Percentiles rank a stretch among this genome's conserved stretches.
These are phyloP conservation scores for Chaetomiaceae sp. DNA, from an alignment of 2,329 filamentous ascomycete species.

Conservation along the genomic window DNA sequence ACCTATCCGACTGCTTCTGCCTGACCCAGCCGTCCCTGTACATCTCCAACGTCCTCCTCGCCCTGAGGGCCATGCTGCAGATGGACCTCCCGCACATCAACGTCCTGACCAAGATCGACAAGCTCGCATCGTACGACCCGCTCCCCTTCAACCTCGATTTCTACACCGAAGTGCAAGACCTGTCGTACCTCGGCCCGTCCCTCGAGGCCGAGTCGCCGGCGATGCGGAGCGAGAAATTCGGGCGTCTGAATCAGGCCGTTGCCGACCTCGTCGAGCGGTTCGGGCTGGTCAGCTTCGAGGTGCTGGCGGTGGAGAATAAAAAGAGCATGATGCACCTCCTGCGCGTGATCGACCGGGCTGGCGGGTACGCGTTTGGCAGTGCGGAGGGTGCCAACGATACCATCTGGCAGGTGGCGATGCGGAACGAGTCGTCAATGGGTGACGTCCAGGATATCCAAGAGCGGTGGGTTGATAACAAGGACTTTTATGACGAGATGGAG, in stretches of 20 bases:
- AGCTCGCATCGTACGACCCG: slow-evolving; percentile 75
- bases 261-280: slow-evolving; percentile 85
- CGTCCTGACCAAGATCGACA: slow-evolving; percentile 96
- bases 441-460: slow-evolving; percentile 90
- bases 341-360: slow-evolving; percentile 82
- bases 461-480: slow-evolving; percentile 87
- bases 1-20: slow-evolving; percentile 91
- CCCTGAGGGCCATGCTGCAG: slow-evolving; percentile 93
- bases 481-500: slow-evolving; percentile 80
- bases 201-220: slow-evolving; percentile 74
- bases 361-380: slow-evolving; percentile 87
- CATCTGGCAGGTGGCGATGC: slow-evolving; percentile 95
- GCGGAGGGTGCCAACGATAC: slow-evolving; percentile 91
- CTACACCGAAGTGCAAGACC: slow-evolving; percentile 95
- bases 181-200: slow-evolving; percentile 75
- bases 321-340: slow-evolving; percentile 92
- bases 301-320: slow-evolving; percentile 92
- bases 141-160: slow-evolving; percentile 94
- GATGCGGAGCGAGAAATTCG: slow-evolving; percentile 69
- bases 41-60: slow-evolving; percentile 87
- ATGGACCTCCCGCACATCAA: slow-evolving; percentile 97
- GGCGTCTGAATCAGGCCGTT: slow-evolving; percentile 79
- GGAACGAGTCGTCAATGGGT: slow-evolving; percentile 66
- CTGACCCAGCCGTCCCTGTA: slow-evolving; percentile 91
- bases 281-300: slow-evolving; percentile 85